phyloP scores from a whole-genome alignment of 2,329 filamentous ascomycete species.

The Rutstroemia sp. region DNA sequence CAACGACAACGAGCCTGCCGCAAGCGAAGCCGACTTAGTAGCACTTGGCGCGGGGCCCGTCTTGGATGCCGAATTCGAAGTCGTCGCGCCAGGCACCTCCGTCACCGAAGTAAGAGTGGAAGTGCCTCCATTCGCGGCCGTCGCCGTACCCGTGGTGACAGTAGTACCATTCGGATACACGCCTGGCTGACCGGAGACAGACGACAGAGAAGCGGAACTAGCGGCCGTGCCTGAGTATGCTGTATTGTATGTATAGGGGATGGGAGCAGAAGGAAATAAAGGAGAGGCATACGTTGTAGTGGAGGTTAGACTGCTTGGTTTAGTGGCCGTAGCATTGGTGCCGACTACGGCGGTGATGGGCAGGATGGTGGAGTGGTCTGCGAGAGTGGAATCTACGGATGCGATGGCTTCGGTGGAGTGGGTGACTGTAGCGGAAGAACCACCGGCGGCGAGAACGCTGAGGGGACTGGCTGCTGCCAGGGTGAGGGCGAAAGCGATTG shows the following conservation, averaged over 20 bases:
- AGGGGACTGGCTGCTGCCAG: slow-evolving; percentile 3
- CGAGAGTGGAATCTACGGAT: neutral
- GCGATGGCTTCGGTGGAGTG: neutral
- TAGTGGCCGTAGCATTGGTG: neutral
- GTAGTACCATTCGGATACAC: slow-evolving; percentile 3
- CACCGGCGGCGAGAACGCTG: slow-evolving; percentile 3
- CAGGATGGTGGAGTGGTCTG: neutral
- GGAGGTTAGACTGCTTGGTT: neutral
- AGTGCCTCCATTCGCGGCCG: neutral
- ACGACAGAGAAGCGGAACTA: neutral
- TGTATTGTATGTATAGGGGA: neutral
- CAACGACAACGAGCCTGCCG: neutral
- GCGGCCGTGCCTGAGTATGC: neutral
- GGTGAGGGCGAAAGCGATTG: slow-evolving; percentile 3
- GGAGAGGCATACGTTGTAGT: neutral
- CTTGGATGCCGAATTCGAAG: neutral
- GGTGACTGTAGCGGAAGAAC: neutral
- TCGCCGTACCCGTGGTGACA: neutral
- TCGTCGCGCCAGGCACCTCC: neutral
- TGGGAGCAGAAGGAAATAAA: neutral
- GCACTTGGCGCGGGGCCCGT: neutral
- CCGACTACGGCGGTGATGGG: neutral
- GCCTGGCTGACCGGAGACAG: neutral
- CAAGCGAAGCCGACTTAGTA: neutral
- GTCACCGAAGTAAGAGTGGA: slow-evolving; percentile 1